Evolutionary conservation across 257 asterid species (phyloP), one percentile per base, ranked within the genome.

Genomic region (Oldenlandia corymbosa): DNA sequence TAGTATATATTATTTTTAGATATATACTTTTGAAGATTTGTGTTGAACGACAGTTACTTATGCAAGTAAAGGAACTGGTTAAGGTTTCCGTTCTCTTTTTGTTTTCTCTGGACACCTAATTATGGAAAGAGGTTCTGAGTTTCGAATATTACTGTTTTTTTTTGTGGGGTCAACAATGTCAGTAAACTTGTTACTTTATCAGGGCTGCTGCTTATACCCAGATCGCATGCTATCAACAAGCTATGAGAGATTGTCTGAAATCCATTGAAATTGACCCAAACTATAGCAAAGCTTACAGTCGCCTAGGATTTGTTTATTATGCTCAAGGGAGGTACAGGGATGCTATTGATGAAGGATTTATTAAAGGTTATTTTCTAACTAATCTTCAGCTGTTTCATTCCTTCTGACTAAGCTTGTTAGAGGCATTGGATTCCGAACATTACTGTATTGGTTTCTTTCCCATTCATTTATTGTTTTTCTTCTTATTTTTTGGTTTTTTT

Each of bases 181-280:
- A 7, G 26, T 66, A 14, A 53, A 42, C 52, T 27, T 39, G 26
- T 63, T 43, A 62, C 74, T 62, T 45, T 71, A 53, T 72, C 77
- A 90, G 97, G 86, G 97, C 97, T 62, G 97, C 95, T 76, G 97
- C 95, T 70, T 83, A 72, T 73, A 87, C 97, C 65, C 95, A 87
- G 81, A 71, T 83, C 45, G 67, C 63, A 48, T 67, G 61, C 27
- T 87, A 81, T 74, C 72, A 70, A 56, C 83, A 76, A 73, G 95
- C 97, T 66, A 75, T 83, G 61, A 70, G 52, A 31, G 95, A 90
- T 76, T 87, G 95, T 73, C 69, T 75, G 65, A 90, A 69, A 70
- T 83, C 97, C 63, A 85, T 87, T 66, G 82, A 78, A 52, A 78
- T 87, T 56, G 75, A 90, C 73, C 95, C 97, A 56, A 79, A 76